Evolutionary conservation across 768 basidiomycete genomes (phyloP).

Genomic region (Boletus fagicola): DNA sequence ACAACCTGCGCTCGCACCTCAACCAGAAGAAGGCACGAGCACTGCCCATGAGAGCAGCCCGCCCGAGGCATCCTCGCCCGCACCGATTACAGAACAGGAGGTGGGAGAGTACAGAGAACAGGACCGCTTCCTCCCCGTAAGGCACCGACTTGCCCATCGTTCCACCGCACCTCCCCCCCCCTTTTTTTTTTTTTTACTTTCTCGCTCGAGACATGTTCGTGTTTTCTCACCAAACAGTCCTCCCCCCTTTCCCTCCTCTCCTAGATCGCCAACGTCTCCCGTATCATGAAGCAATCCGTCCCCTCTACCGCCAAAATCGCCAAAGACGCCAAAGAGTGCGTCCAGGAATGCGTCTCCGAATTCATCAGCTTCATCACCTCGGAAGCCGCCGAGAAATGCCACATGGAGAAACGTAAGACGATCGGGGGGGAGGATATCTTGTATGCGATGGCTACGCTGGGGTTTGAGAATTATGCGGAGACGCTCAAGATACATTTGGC

Average conservation of each 20-base stretch:
- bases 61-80: conserved; percentile 51
- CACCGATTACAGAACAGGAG: conserved; percentile 86
- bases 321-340: conserved; percentile 97
- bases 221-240: neutral
- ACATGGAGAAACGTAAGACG: conserved; percentile 95
- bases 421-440: conserved; percentile 97
- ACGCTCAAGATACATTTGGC: conserved; percentile 90
- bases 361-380: conserved; percentile 98
- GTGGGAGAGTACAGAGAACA: conserved; percentile 94
- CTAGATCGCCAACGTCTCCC: conserved; percentile 97
- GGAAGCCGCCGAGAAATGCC: conserved; percentile 93
- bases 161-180: too few relatives aligned
- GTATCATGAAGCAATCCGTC: conserved; percentile 93
- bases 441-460: conserved; percentile 88
- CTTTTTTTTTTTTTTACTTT: too few relatives aligned
- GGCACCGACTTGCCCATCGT: neutral
- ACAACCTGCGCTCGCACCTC: conserved; percentile 41
- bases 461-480: conserved; percentile 94
- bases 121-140: conserved; percentile 89
- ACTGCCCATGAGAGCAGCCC: conserved; percentile 28
- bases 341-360: conserved; percentile 97
- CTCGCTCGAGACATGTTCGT: too few relatives aligned
- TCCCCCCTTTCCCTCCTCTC: too few relatives aligned
- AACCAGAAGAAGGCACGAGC: conserved; percentile 37
- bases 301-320: conserved; percentile 92